Conservation (phyloP, 2,329 filamentous ascomycete species). For the Phyllosticta citrichinensis region DNA sequence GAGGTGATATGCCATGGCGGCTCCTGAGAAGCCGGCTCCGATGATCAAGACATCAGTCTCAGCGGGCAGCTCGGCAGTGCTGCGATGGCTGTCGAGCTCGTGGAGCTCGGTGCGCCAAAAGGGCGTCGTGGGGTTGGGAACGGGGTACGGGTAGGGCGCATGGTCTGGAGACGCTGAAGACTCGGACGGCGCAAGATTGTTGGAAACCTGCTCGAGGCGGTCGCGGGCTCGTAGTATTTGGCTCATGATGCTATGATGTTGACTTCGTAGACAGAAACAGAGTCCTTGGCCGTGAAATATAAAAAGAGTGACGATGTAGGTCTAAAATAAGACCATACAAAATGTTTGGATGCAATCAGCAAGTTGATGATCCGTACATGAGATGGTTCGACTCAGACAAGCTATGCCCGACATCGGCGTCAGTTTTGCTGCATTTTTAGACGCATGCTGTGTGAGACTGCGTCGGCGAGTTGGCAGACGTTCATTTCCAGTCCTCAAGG, state of each 20-base stretch:
- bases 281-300: neutral
- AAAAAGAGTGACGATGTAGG: neutral
- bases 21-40: constrained; percentile 25
- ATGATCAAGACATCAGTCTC: constrained; percentile 24
- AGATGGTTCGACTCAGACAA: neutral
- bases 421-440: neutral
- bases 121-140: constrained; percentile 20
- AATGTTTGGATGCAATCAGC: neutral
- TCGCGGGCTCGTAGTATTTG: neutral
- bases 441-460: neutral
- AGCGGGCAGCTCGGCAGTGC: constrained; percentile 20
- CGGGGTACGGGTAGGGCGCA: constrained; percentile 15
- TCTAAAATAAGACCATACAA: neutral
- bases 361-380: neutral
- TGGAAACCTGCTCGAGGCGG: constrained; percentile 1
- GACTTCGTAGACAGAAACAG: neutral
- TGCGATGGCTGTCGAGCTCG: constrained; percentile 19
- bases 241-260: neutral
- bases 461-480: neutral
- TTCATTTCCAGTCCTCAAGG: neutral
- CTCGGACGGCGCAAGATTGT: neutral
- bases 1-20: constrained; percentile 22
- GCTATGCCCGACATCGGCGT: neutral
- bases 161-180: neutral
- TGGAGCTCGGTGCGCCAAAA: constrained; percentile 29